phyloP scores from a whole-genome alignment of 805 yeast genomes.

The Ogataea methanolica region DNA sequence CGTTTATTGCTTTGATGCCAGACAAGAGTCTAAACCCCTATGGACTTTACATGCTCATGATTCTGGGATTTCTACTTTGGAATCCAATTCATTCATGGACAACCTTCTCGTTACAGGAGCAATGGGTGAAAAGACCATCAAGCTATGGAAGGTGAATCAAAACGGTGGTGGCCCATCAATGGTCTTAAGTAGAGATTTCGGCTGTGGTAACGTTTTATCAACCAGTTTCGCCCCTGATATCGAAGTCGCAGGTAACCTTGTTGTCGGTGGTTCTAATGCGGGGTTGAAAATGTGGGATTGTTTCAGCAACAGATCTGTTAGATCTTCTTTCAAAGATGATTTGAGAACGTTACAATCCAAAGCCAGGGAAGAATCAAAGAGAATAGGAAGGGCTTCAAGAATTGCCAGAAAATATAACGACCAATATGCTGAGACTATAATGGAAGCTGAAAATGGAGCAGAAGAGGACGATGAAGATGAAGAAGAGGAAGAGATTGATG shows the following conservation, averaged over 20 bases:
- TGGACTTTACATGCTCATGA: conserved; percentile 99
- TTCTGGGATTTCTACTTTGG: conserved; percentile 81
- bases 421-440: conserved; percentile 46
- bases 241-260: conserved; percentile 74
- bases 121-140: conserved; percentile 81
- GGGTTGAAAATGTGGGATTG: conserved; percentile 91
- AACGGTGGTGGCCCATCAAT: conserved; percentile 57
- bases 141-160: conserved; percentile 73
- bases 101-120: conserved; percentile 84
- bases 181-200: conserved; percentile 88
- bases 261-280: conserved; percentile 82
- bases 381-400: conserved; percentile 61
- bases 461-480: conserved; percentile 58
- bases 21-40: conserved; percentile 60
- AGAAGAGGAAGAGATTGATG: conserved; percentile 35
- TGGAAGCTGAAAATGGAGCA: conserved; percentile 61
- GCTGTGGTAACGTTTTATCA: conserved; percentile 86
- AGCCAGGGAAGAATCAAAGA: conserved; percentile 56
- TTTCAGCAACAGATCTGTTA: conserved; percentile 74
- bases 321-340: conserved; percentile 60
- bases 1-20: conserved; percentile 82
- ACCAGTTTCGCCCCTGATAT: conserved; percentile 81
- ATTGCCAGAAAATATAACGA: conserved; percentile 65
- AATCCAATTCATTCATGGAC: conserved; percentile 59
- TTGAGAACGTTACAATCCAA: conserved; percentile 46